These are phyloP conservation scores for Apostasia shenzhenica DNA, from an alignment of 106 monocot genomes.

Conservation along the genomic window DNA sequence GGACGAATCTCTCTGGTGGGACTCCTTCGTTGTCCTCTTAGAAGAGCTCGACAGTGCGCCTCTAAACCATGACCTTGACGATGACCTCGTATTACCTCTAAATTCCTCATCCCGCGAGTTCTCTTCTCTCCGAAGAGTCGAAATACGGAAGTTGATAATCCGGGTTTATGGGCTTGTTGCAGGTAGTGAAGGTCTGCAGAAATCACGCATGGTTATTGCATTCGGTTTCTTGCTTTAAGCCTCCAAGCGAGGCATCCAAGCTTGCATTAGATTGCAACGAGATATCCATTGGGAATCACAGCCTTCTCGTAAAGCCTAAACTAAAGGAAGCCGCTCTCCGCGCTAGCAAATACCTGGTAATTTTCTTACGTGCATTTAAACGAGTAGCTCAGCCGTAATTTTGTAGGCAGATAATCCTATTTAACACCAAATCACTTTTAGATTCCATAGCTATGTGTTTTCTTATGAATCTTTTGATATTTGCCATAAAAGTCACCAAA, in stretches of 20 bases:
- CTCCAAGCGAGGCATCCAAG: conserved; percentile 48
- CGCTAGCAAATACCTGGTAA: conserved; percentile 64
- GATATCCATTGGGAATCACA: conserved; percentile 40
- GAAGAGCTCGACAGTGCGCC: conserved; percentile 62
- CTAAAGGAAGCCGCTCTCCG: conserved; percentile 56
- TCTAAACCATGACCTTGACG: conserved; percentile 26
- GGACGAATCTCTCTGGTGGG: conserved; percentile 75
- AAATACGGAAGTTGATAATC: neutral
- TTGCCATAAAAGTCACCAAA: too few species aligned
- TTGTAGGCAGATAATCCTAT: too few species aligned
- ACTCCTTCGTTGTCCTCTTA: conserved; percentile 65
- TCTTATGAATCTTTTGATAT: too few species aligned
- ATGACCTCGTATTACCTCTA: conserved; percentile 25
- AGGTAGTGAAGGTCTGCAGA: conserved; percentile 57
- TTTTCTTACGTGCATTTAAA: neutral
- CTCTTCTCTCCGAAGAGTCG: neutral
- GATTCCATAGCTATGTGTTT: too few species aligned
- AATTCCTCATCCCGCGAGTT: neutral
- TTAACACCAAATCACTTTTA: too few species aligned
- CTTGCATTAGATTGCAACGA: conserved; percentile 45
- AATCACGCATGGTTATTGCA: conserved; percentile 67
- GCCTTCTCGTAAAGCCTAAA: conserved; percentile 36
- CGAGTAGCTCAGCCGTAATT: too few species aligned
- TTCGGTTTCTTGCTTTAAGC: conserved; percentile 51
- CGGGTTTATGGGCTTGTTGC: conserved; percentile 1